Percentiles rank a stretch among this genome's conserved stretches.
Conservation (phyloP, 768 basidiomycete genomes). For the Russula griseocarnosa region DNA sequence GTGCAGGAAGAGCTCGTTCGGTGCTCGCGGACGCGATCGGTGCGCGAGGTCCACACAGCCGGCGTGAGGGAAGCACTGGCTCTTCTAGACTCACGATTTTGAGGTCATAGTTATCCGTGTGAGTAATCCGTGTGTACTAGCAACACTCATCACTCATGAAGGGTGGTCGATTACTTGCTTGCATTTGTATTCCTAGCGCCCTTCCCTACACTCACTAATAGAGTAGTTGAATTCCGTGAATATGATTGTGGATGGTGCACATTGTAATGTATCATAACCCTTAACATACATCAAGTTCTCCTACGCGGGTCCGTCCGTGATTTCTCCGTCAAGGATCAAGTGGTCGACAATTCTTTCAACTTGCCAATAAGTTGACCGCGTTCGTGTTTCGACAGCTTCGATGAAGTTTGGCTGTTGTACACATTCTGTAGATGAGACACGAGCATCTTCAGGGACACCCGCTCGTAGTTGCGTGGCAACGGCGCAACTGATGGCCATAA, state of each 20-base stretch:
- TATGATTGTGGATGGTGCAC: not conserved
- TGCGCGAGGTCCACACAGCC: constrained; percentile 67
- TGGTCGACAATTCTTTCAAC: constrained; percentile 42
- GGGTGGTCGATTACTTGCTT: constrained; percentile 12
- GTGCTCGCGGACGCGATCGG: constrained; percentile 51
- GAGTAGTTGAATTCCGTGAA: constrained; percentile 13
- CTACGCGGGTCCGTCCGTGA: constrained; percentile 5
- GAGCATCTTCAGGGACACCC: constrained; percentile 46
- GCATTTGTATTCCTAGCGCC: constrained; percentile 14
- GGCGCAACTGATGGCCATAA: constrained; percentile 62
- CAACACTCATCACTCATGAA: not conserved
- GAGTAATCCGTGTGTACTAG: not conserved
- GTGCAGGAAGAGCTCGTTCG: constrained; percentile 58
- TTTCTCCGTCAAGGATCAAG: constrained; percentile 36
- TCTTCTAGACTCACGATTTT: constrained; percentile 53
- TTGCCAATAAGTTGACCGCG: constrained; percentile 40
- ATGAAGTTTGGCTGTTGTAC: constrained; percentile 24
- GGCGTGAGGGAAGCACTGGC: constrained; percentile 73
- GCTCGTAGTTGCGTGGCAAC: constrained; percentile 49
- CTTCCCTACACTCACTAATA: constrained; percentile 6
- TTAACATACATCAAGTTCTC: constrained; percentile 8
- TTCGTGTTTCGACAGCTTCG: constrained; percentile 34
- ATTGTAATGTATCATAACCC: constrained; percentile 6
- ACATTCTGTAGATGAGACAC: constrained; percentile 47
- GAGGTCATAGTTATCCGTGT: constrained; percentile 5